phyloP scores from a whole-genome alignment of 139 green algal genomes.

The Auxenochlorella protothecoides region DNA sequence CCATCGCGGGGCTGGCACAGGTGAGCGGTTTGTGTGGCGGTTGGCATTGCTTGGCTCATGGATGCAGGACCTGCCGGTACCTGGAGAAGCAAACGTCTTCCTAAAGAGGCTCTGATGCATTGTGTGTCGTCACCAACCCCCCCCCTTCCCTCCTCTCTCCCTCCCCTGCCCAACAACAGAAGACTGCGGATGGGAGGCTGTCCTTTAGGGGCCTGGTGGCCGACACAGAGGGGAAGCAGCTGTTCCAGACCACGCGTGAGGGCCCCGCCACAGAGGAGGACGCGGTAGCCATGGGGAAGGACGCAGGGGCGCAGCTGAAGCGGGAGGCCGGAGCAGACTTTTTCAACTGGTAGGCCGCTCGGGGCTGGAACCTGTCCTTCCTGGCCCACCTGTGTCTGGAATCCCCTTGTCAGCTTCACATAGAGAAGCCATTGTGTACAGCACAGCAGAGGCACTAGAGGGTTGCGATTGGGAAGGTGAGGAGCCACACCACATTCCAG shows the following conservation, averaged over 20 bases:
- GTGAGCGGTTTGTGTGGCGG: constrained; percentile 7
- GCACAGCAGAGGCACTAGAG: too few relatives aligned
- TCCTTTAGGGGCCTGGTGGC: constrained; percentile 88
- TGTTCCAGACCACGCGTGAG: constrained; percentile 49
- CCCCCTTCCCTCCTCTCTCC: neutral
- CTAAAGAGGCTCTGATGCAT: neutral
- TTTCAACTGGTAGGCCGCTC: constrained; percentile 51
- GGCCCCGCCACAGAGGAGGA: constrained; percentile 42
- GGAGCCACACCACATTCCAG: too few relatives aligned
- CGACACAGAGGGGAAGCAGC: constrained; percentile 71
- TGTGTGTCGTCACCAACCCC: neutral
- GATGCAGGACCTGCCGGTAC: neutral
- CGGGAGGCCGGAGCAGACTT: constrained; percentile 58
- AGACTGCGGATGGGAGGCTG: constrained; percentile 47
- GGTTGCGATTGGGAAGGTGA: too few relatives aligned
- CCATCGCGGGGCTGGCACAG: constrained; percentile 77
- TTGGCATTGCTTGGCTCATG: neutral
- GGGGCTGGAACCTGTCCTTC: too few relatives aligned
- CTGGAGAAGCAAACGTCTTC: neutral
- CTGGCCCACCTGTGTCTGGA: too few relatives aligned
- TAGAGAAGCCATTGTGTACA: too few relatives aligned
- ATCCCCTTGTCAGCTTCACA: too few relatives aligned
- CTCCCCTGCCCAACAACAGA: neutral
- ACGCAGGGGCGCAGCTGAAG: constrained; percentile 77
- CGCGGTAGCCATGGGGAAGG: constrained; percentile 44